Evolutionary conservation across 1,139 yeast genomes (phyloP).

Genomic region (Blastobotrys elegans): DNA sequence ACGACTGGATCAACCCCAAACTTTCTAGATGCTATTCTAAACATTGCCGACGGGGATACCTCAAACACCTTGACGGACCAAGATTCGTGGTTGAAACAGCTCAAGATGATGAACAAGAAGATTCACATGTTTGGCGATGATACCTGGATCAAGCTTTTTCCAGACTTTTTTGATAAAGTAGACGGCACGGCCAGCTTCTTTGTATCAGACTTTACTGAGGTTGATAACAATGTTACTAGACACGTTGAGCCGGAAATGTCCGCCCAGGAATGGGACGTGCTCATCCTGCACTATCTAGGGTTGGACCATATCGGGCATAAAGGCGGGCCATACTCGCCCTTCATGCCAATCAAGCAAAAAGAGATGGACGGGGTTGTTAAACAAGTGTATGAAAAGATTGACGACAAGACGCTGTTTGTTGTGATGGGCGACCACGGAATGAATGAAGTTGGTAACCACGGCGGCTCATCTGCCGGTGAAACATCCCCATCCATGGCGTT

Average conservation of each 20-base stretch:
- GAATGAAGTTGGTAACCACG: conserved; percentile 87
- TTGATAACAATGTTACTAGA: conserved; percentile 87
- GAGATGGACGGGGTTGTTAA: conserved; percentile 77
- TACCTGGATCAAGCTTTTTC: conserved; percentile 91
- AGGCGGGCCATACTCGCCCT: conserved; percentile 79
- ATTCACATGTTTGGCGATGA: conserved; percentile 94
- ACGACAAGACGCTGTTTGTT: conserved; percentile 60
- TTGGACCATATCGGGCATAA: conserved; percentile 97
- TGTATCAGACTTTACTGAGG: conserved; percentile 91
- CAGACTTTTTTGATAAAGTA: conserved; percentile 51
- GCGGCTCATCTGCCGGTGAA: conserved; percentile 90
- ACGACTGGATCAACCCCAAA: conserved; percentile 96
- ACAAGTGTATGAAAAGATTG: conserved; percentile 46
- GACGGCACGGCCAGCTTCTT: conserved; percentile 95
- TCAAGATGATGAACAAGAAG: conserved; percentile 41
- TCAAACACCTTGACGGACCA: conserved; percentile 69
- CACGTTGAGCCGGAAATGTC: conserved; percentile 60
- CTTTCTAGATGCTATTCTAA: conserved; percentile 87
- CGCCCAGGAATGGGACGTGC: conserved; percentile 63
- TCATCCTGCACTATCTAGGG: conserved; percentile 87
- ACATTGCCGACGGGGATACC: conserved; percentile 86
- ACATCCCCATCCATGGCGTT: conserved; percentile 79
- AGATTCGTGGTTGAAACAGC: conserved; percentile 84
- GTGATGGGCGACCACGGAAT: conserved; percentile 95
- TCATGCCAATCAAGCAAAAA: conserved; percentile 72